Evolutionary conservation across 1,139 yeast species (phyloP), one percentile per base, ranked within the genome.

Genomic region (Lodderomyces theae): DNA sequence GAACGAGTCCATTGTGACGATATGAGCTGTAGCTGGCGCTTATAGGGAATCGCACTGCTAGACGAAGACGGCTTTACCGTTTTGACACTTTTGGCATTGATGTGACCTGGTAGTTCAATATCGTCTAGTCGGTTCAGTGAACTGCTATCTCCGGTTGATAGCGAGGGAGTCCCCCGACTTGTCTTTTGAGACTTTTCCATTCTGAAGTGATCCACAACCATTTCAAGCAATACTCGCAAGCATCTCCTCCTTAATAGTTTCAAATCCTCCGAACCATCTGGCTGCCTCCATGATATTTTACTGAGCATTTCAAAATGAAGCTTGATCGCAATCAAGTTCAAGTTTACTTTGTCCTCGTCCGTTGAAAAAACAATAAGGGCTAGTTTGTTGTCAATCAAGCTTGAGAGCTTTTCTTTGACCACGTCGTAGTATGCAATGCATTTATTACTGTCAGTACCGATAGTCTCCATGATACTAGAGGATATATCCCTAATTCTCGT

Each of bases 61-160:
- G 17, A 9, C 31, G 28, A 18, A 16, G 34, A 18, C 8, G 21
- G 26, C 8, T 38, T 15, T 19, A 47, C 38, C n/a, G 47, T 54
- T 1, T 58, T 51, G 10, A 69, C 48, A 28, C 59, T 62, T 16
- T 48, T 55, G 1, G 69, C 71, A 47, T 70, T 60, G 9, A 71
- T 63, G 41, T 62, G 57, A 1, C 68, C 63, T 1, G 76, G 76
- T n/a, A 71, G 52, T 38, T 66, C 65, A 18, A 71, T 60, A 23
- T 60, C 53, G 40, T 71, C 74, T 2, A 70, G 48, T 28, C 50
- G 56, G 43, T 69, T 69, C 29, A 10, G 32, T 17, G 17, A 15
- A 15, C 11, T 10, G 12, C 11, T 10, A 11, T 15, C 29, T 5
- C 12, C 15, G 8, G n/a, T 8, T 15, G n/a, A 15, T 9, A 28